Base-by-base conservation (phyloP, 192 early-diverging fungal genomes). In the Coemansia sp. region DNA sequence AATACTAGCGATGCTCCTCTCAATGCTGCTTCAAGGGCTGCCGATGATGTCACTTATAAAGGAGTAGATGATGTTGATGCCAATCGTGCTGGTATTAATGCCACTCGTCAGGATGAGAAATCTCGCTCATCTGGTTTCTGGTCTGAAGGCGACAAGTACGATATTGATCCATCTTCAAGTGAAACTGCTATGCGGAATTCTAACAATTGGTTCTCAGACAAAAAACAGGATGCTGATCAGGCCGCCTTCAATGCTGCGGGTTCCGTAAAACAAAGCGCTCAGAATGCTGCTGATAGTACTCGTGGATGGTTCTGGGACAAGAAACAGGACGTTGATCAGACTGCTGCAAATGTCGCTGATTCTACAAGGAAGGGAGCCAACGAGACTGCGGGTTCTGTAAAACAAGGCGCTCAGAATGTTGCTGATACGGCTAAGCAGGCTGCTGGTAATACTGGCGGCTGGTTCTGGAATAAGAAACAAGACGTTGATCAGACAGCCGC, bases 251-350 rank as follows among this genome's bases (percentile, higher is more conserved):
- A 59, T 22, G 14, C 55, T 4, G 51, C 17, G 19, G 39, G 25
- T 39, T 31, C 51, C 1, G 39, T 51, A 14, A 64, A 11, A 22
- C 2, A 25, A 19, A 1, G 24, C n/a, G 54, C 24, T 29, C 19
- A 30, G 6, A 39, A 51, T 8, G 46, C 46, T 1, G 74, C 68
- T 5, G 59, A 66, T n/a, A 55, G 61, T 14, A 52, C 74, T 17
- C 67, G 64, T 23, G 68, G 68, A 39, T 76, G 75, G 75, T 71
- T 71, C 61, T 64, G 75, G 74, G 64, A 27, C 68, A 71, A 60
- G 50, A 76, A 71, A 22, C 51, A 71, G 17, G 61, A 65, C 2
- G 52, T 57, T 14, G 60, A 70, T 20, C 46, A 59, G 11, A 54
- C 70, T 2, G 54, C 59, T 5, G 14, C 42, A 0, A 39, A 61